Evolutionary conservation across 805 yeast species (phyloP).

Genomic region (Candida andamanensis): DNA sequence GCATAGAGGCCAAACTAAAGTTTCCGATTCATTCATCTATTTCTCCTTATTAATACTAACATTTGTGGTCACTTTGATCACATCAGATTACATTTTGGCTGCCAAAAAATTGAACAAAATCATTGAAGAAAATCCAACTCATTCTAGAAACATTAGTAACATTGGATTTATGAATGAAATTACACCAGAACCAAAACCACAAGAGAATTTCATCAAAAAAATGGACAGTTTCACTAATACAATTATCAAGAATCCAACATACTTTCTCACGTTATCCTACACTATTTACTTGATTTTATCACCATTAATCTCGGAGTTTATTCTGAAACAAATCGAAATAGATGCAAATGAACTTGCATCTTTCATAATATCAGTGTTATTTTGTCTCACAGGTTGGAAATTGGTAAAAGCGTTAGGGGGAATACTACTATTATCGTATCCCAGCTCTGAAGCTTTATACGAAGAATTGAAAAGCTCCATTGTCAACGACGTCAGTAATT

Average conservation of each 20-base stretch:
- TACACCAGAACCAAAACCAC: not conserved
- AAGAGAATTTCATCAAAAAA: constrained; percentile 5
- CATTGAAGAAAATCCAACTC: constrained; percentile 18
- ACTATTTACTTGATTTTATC: constrained; percentile 34
- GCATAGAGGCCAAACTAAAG: constrained; percentile 24
- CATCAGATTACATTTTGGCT: constrained; percentile 31
- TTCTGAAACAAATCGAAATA: constrained; percentile 23
- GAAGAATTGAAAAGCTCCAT: constrained; percentile 35
- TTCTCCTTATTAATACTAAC: constrained; percentile 21
- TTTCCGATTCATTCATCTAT: constrained; percentile 19
- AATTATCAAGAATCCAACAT: constrained; percentile 37
- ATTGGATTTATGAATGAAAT: constrained; percentile 10
- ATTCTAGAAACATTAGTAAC: constrained; percentile 13
- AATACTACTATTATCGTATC: constrained; percentile 50
- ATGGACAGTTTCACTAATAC: constrained; percentile 10
- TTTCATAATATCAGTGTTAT: constrained; percentile 37
- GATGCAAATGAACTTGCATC: constrained; percentile 45
- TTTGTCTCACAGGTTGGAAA: constrained; percentile 48
- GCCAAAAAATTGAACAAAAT: constrained; percentile 30
- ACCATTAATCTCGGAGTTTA: constrained; percentile 34
- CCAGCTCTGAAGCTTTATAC: constrained; percentile 38
- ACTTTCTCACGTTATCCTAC: constrained; percentile 42
- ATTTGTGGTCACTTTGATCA: constrained; percentile 23
- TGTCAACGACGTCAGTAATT: constrained; percentile 37
- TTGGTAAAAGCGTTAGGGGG: constrained; percentile 49